Evolutionary conservation across 2,329 filamentous ascomycete species (phyloP).

Genomic region (Fusarium papillatum): DNA sequence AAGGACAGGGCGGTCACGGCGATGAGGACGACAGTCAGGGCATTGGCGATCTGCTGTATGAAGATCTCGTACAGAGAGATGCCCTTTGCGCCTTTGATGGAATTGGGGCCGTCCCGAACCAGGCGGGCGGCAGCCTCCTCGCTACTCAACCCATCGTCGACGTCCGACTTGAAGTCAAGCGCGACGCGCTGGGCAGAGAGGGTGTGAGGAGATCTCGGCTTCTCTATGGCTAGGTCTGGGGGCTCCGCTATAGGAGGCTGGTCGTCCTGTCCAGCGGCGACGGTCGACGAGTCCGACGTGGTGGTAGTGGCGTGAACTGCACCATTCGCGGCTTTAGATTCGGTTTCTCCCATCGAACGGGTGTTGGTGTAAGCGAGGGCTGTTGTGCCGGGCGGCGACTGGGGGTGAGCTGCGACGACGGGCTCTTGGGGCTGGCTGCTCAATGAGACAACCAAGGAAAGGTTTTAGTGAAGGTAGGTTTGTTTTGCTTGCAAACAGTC

Average conservation of each 20-base stretch:
- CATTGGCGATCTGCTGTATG: conserved; percentile 83
- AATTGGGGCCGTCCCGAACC: conserved; percentile 76
- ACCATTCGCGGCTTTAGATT: conserved; percentile 55
- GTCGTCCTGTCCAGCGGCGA: conserved; percentile 51
- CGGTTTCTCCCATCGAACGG: conserved; percentile 59
- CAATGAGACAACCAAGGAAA: conserved; percentile 26
- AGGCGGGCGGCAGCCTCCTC: conserved; percentile 76
- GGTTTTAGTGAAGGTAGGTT: conserved; percentile 8
- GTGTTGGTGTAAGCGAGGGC: conserved; percentile 44
- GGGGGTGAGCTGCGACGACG: conserved; percentile 8
- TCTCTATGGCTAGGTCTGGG: conserved; percentile 53
- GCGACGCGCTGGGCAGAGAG: conserved; percentile 52
- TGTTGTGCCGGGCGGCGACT: conserved; percentile 15
- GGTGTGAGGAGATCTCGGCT: conserved; percentile 51
- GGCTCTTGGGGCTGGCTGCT: conserved; percentile 14
- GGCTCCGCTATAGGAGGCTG: conserved; percentile 56
- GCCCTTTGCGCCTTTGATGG: conserved; percentile 78
- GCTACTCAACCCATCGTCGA: conserved; percentile 72
- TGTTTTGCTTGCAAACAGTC: conserved; percentile 6
- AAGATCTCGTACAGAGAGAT: conserved; percentile 82
- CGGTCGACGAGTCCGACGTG: conserved; percentile 53
- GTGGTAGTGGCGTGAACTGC: conserved; percentile 53
- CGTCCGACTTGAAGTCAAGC: conserved; percentile 56
- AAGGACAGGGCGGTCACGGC: conserved; percentile 81
- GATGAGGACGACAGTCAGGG: conserved; percentile 80